Evolutionary conservation across 805 yeast genomes (phyloP), one percentile per base, ranked within the genome.

Genomic region (Starmerella powellii): DNA sequence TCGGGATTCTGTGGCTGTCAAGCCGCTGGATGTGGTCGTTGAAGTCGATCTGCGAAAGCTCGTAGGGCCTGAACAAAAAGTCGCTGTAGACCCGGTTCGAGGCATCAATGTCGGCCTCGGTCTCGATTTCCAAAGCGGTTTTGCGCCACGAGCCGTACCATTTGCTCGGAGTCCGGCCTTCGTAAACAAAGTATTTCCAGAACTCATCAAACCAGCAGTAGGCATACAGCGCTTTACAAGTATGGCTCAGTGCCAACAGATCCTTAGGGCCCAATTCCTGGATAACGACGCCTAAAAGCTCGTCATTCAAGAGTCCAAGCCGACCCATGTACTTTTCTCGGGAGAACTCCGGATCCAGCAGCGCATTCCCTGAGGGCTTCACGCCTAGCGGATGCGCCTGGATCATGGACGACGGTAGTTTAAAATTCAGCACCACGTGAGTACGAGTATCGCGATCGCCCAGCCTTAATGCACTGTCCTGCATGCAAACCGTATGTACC

Each of bases 71-170:
- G 58, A 78, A 86, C 12, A 87, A 59, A n/a, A 73, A 51, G 56
- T 86, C 95, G 0, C 93, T 80, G 56, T 79, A 83, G 3, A 85
- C 70, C 21, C 35, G 36, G 63, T 70, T 52, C n/a, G 37, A 27
- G 6, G 52, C 51, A 23, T 43, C 46, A 1, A 56, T 31, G 3
- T 10, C n/a, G 4, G 57, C 46, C 27, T 48, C 53, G 18, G 31
- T 26, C 20, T 39, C 49, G 68, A 47, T 0, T 61, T 56, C 47
- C 75, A 59, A 27, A 72, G 63, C 2, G 3, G 88, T 76, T 30
- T 71, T 63, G 51, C 87, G 70, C 95, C 95, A 86, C 2, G 85
- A 72, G 1, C 95, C 95, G 24, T 54, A 57, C 95, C 95, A 85
- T 27, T 51, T 49, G 2, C 47, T 48, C 2, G 63, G 56, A 11